Evolutionary conservation across 169 alveolate species (phyloP).

Genomic region (Cryptosporidium parvum): DNA sequence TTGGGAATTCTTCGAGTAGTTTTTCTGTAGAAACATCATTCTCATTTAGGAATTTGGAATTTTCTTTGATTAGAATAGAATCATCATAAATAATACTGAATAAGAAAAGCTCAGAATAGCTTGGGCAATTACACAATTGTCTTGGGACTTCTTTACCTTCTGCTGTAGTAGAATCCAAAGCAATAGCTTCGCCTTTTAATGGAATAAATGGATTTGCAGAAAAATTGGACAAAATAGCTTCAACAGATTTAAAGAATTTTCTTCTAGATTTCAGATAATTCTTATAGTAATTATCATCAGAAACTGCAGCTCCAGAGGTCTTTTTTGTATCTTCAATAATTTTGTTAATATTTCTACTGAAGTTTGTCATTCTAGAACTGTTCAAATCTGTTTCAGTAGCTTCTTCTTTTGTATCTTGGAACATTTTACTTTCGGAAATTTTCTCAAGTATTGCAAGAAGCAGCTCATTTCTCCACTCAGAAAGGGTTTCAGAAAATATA

Average conservation of each 20-base stretch:
- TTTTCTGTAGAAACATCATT: constrained; percentile 38
- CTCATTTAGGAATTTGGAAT: neutral
- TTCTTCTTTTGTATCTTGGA: constrained; percentile 26
- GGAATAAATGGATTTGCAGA: constrained; percentile 64
- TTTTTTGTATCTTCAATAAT: constrained; percentile 11
- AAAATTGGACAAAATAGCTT: constrained; percentile 10
- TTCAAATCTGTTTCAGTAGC: neutral
- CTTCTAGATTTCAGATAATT: constrained; percentile 32
- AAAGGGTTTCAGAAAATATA: constrained; percentile 17
- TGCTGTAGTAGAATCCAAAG: neutral
- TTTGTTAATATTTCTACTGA: constrained; percentile 12
- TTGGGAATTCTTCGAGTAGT: constrained; percentile 52
- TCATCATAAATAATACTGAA: constrained; percentile 70
- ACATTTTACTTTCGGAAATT: constrained; percentile 12
- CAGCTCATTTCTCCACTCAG: constrained; percentile 54
- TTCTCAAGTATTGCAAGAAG: constrained; percentile 62
- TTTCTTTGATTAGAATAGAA: constrained; percentile 19
- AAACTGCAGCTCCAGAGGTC: neutral
- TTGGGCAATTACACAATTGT: constrained; percentile 52
- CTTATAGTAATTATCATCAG: constrained; percentile 4
- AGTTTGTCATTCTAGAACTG: constrained; percentile 11
- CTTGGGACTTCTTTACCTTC: neutral
- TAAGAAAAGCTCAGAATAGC: constrained; percentile 38
- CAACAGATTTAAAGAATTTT: constrained; percentile 18
- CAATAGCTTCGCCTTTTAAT: constrained; percentile 22